Evolutionary conservation across 495 filamentous ascomycete species (phyloP).

Genomic region (Terfezia claveryi): DNA sequence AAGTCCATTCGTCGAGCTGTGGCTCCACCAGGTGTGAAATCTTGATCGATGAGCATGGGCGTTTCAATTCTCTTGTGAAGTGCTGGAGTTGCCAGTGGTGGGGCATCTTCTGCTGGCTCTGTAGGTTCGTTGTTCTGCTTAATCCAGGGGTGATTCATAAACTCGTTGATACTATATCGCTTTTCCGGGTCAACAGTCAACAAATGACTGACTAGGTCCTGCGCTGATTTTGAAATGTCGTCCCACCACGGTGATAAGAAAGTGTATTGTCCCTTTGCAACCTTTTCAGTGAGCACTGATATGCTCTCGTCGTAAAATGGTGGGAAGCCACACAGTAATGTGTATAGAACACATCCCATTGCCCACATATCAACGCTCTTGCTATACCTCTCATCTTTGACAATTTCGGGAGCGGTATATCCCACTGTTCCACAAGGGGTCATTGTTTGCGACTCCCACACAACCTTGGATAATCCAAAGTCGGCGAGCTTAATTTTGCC

Average conservation of each 20-base stretch:
- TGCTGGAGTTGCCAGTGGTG: slow-evolving; percentile 50
- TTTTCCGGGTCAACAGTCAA: slow-evolving; percentile 82
- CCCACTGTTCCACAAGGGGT: slow-evolving; percentile 95
- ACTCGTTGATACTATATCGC: slow-evolving; percentile 71
- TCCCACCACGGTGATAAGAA: slow-evolving; percentile 99
- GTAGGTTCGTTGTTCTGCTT: slow-evolving; percentile 53
- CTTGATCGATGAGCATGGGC: slow-evolving; percentile 22
- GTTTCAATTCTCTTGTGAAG: slow-evolving; percentile 29
- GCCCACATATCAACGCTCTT: slow-evolving; percentile 99
- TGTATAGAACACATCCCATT: slow-evolving; percentile 89
- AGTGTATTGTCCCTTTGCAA: slow-evolving; percentile 87
- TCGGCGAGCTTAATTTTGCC: slow-evolving; percentile 93
- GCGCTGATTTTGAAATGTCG: slow-evolving; percentile 84
- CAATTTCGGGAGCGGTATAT: slow-evolving; percentile 97
- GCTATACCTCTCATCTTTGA: slow-evolving; percentile 95
- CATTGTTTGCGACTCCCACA: slow-evolving; percentile 98
- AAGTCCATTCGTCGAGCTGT: slow-evolving; percentile 59
- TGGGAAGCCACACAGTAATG: slow-evolving; percentile 86
- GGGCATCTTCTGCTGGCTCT: slow-evolving; percentile 49
- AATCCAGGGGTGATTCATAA: slow-evolving; percentile 85
- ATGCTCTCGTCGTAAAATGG: slow-evolving; percentile 99
- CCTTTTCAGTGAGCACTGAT: slow-evolving; percentile 90
- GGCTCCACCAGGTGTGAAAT: slow-evolving; percentile 28
- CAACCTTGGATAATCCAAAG: slow-evolving; percentile 89
- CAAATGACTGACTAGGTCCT: slow-evolving; percentile 84